Percentiles rank a stretch among this genome's conserved stretches.
Conservation (phyloP, 2,329 filamentous ascomycete species). For the Venturia carpophila region DNA sequence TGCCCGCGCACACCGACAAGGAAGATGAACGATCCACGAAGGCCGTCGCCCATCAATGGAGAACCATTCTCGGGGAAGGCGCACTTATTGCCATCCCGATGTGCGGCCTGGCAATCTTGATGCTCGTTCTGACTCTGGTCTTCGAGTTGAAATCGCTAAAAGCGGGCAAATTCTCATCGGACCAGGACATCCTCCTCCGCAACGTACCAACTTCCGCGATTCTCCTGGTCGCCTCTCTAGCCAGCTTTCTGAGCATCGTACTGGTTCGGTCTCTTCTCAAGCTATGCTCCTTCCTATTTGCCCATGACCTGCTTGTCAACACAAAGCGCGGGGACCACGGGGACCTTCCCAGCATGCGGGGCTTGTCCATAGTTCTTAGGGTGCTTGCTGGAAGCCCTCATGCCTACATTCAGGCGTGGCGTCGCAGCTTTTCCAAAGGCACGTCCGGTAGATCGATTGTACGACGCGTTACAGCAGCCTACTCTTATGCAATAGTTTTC, state of each 20-base stretch:
- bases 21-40: neutral
- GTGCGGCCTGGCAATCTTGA: neutral
- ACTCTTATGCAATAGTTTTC: neutral
- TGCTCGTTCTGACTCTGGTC: neutral
- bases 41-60: neutral
- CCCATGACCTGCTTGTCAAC: neutral
- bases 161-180: neutral
- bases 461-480: neutral
- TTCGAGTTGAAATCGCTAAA: neutral
- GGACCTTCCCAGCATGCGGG: neutral
- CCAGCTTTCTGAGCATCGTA: constrained; percentile 3
- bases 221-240: neutral
- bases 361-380: neutral
- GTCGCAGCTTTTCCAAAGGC: neutral
- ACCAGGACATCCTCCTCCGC: constrained; percentile 1
- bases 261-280: neutral
- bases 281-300: neutral
- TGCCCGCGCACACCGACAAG: neutral
- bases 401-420: neutral
- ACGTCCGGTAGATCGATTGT: neutral
- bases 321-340: neutral
- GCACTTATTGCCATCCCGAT: constrained; percentile 1
- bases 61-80: neutral
- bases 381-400: neutral
- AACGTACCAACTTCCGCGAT: neutral